Evolutionary conservation across 192 early-diverging fungal species (phyloP), one percentile per base, ranked within the genome.

Genomic region (Neocallimastix lanati): DNA sequence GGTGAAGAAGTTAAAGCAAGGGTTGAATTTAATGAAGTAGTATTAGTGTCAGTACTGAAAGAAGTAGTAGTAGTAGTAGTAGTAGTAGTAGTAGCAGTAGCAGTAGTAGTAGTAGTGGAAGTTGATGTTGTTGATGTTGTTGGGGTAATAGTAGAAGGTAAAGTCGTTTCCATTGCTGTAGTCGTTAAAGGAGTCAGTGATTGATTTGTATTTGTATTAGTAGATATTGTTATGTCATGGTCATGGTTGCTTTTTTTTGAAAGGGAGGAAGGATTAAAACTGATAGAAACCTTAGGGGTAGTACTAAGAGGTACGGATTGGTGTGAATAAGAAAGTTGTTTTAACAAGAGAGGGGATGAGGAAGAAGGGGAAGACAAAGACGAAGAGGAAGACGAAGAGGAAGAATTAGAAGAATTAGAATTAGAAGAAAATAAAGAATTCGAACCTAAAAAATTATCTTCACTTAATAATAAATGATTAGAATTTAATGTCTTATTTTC

Each of bases 361-460:
- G 50, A 21, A 25, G 50, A 27, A 67, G 89, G 94, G 29, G 85
- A 86, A 2, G n/a, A n/a, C n/a, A n/a, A n/a, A n/a, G n/a, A n/a
- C n/a, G n/a, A n/a, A n/a, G n/a, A n/a, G n/a, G n/a, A n/a, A n/a
- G n/a, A n/a, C n/a, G n/a, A n/a, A n/a, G n/a, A n/a, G n/a, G n/a
- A n/a, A n/a, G n/a, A n/a, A n/a, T n/a, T n/a, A n/a, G n/a, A n/a
- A n/a, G n/a, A n/a, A n/a, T n/a, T n/a, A n/a, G n/a, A n/a, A n/a
- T n/a, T n/a, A n/a, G n/a, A n/a, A n/a, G 91, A 87, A 81, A 92
- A 92, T 58, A 91, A 87, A 1, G 84, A 84, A 80, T 92, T 90
- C 2, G 21, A 81, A 28, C 28, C 81, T 84, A 80, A 82, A 81
- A 11, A 36, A 35, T 33, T 77, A 18, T 28, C 76, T 80, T 67